Base-by-base conservation (phyloP, 2,329 filamentous ascomycete species). In the Lasiodiplodia hormozganensis region DNA sequence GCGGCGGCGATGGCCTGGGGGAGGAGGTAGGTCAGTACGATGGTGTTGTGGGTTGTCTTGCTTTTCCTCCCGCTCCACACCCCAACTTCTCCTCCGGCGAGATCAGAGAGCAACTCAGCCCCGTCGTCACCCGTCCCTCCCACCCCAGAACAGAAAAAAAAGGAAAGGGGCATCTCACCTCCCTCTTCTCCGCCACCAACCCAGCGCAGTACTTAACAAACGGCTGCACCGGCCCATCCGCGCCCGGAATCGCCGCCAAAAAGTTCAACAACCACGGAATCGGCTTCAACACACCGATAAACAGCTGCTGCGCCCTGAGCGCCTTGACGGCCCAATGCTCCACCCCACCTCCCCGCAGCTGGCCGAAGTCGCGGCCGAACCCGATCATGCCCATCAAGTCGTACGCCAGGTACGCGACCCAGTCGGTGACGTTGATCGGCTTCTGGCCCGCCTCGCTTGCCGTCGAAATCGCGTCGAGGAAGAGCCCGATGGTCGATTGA, bases 371-470 rank as follows among this genome's bases (percentile, higher is more conserved):
- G 65, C 80, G 77, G n/a, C 76, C 81, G 67, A 82, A 81, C 7
- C 76, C 78, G 12, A 84, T 72, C 67, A 84, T 82, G 11, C 82
- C 82, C 80, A 86, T 85, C 28, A 85, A 77, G 68, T 86, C 84
- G 68, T 85, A 82, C 65, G 80, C 79, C 68, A 84, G 78, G 70
- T 78, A 84, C 60, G 80, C 75, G 31, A 76, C 65, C 77, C 76
- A 78, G 49, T 76, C 71, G 3, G 75, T 77, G 16, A 77, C 74
- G 8, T 77, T 70, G 1, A 79, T 64, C 69, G 3, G 65, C 7
- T 72, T 36, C 3, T 18, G 18, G 12, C 53, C 65, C 75, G 71
- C 84, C 82, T 54, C 80, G 74, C 71, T 82, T 81, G 4, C 81
- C 79, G 72, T 83, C 14, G 47, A 14, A 3, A 68, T 34, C 3